Percentiles rank a stretch among this genome's conserved stretches.
These are phyloP conservation scores for Albugo candida DNA, from an alignment of 352 stramenopile genomes.

Conservation along the genomic window DNA sequence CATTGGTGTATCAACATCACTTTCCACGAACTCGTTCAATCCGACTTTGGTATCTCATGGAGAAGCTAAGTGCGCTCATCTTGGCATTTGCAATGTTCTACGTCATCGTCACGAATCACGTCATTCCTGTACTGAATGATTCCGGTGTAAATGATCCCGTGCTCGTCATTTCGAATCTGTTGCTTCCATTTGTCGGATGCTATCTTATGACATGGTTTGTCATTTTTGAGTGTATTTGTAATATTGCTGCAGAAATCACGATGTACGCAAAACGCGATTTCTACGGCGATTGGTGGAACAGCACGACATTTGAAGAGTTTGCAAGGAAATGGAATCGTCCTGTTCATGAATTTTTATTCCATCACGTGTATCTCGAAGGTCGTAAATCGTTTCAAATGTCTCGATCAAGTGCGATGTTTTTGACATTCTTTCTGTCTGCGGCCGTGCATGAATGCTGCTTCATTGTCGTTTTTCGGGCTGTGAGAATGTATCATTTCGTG, in stretches of 20 bases:
- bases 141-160: conserved; percentile 28
- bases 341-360: conserved; percentile 88
- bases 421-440: conserved; percentile 89
- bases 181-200: conserved; percentile 84
- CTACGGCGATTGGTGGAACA: conserved; percentile 97
- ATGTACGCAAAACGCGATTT: conserved; percentile 83
- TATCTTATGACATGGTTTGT: conserved; percentile 94
- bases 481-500: conserved; percentile 86
- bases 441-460: conserved; percentile 91
- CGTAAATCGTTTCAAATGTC: conserved; percentile 52
- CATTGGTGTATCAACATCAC: conserved; percentile 86
- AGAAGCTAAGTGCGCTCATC: conserved; percentile 56
- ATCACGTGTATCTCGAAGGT: conserved; percentile 68
- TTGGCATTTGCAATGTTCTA: conserved; percentile 70
- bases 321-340: conserved; percentile 93
- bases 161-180: conserved; percentile 59
- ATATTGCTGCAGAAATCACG: conserved; percentile 87
- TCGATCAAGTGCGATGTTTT: conserved; percentile 55
- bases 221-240: conserved; percentile 94
- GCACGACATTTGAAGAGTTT: conserved; percentile 81
- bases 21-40: conserved; percentile 75
- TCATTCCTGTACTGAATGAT: conserved; percentile 67
- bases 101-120: conserved; percentile 81
- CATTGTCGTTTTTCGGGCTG: conserved; percentile 85
- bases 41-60: conserved; percentile 59